A percentile compares a stretch with the other conserved stretches of the same genome.
Conservation (phyloP, 768 basidiomycete species). For the Inosperma sp. region DNA sequence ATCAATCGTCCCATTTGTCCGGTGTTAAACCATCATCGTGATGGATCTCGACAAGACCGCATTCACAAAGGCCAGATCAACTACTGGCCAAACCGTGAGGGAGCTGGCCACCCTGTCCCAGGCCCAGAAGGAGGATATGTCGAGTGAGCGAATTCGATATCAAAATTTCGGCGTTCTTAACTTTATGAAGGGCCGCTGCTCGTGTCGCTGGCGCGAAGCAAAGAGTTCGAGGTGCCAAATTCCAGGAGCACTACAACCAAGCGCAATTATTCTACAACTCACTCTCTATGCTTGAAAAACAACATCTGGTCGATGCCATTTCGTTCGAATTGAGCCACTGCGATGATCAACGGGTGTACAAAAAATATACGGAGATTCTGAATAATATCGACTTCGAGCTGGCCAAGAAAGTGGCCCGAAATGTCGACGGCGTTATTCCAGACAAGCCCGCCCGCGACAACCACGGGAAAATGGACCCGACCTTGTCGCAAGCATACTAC, state of each 20-base stretch:
- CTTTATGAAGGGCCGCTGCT: conserved; percentile 35
- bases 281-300: conserved; percentile 58
- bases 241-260: conserved; percentile 74
- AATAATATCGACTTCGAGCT: conserved; percentile 73
- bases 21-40: conserved; percentile 64
- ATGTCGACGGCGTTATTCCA: conserved; percentile 59
- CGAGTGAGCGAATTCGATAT: conserved; percentile 36
- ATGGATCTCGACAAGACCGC: conserved; percentile 52
- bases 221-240: conserved; percentile 65
- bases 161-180: background rate
- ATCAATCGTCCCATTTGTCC: conserved; percentile 81
- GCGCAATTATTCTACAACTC: conserved; percentile 84
- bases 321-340: conserved; percentile 84
- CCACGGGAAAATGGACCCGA: conserved; percentile 50
- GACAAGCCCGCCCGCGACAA: conserved; percentile 46
- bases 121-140: conserved; percentile 51
- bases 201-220: conserved; percentile 51
- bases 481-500: conserved; percentile 58
- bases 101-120: conserved; percentile 44
- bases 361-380: conserved; percentile 60
- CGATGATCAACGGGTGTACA: conserved; percentile 68
- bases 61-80: conserved; percentile 60
- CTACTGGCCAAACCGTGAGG: conserved; percentile 79
- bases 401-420: conserved; percentile 60
- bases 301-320: conserved; percentile 65